Evolutionary conservation across 345 rosid species (phyloP).

Genomic region (Euphorbia tirucalli): DNA sequence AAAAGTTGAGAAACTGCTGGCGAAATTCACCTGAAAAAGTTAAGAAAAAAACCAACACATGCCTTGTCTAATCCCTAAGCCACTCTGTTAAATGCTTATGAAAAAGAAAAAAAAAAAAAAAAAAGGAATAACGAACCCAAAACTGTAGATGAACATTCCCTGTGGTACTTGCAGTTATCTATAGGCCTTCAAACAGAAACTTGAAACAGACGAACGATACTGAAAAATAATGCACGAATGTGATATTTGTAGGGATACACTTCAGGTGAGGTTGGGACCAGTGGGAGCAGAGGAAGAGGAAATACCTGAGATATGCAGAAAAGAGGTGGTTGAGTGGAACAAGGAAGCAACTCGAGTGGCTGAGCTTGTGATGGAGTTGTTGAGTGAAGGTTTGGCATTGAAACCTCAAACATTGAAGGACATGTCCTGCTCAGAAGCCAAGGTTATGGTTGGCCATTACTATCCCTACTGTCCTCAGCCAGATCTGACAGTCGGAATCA

Average conservation of each 20-base stretch:
- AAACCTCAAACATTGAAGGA: constrained; percentile 32
- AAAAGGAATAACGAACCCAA: too few relatives aligned
- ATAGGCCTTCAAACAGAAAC: too few relatives aligned
- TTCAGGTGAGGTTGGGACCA: constrained; percentile 38
- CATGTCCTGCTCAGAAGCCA: constrained; percentile 33
- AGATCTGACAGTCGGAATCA: constrained; percentile 44
- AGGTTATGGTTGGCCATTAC: constrained; percentile 45
- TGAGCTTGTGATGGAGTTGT: constrained; percentile 36
- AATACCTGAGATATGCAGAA: constrained; percentile 47
- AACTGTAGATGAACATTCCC: too few relatives aligned
- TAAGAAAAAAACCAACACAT: too few relatives aligned
- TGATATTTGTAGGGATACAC: constrained; percentile 40
- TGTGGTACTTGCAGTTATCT: too few relatives aligned
- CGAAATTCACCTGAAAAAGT: too few relatives aligned
- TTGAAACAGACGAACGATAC: too few relatives aligned
- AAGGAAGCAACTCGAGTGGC: constrained; percentile 27
- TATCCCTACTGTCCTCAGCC: constrained; percentile 61
- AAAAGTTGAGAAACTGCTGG: too few relatives aligned
- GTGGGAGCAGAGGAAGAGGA: constrained; percentile 15
- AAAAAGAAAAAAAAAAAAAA: too few relatives aligned
- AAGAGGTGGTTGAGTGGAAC: constrained; percentile 44
- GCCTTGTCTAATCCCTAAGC: too few relatives aligned
- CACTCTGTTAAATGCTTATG: too few relatives aligned
- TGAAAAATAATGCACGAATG: background rate
- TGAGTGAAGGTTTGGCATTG: constrained; percentile 53